Evolutionary conservation across 2,329 filamentous ascomycete species (phyloP).

Genomic region (Tolypocladium amazonense): DNA sequence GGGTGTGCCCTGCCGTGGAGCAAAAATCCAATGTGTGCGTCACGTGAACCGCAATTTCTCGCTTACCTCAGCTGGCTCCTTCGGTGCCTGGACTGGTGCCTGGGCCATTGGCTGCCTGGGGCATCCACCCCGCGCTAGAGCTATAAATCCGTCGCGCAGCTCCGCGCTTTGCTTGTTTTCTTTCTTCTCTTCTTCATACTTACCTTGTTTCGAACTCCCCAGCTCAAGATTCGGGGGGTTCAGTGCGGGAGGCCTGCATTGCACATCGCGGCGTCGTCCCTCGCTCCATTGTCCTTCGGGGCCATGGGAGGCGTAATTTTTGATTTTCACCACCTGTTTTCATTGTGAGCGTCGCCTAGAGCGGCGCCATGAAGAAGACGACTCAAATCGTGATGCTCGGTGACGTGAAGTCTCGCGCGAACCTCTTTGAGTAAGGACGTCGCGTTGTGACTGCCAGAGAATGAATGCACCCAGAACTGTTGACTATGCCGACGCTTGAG

Average conservation of each 20-base stretch:
- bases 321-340: conserved; percentile 33
- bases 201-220: conserved; percentile 36
- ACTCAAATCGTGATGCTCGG: too few species aligned
- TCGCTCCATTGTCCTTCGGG: conserved; percentile 42
- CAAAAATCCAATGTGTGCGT: conserved; percentile 9
- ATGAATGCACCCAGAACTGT: too few species aligned
- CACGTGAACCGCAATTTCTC: conserved; percentile 14
- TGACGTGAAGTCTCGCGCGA: too few species aligned
- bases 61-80: background rate
- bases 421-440: too few species aligned
- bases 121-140: conserved; percentile 7
- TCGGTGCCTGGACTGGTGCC: background rate
- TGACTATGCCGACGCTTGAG: too few species aligned
- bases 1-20: conserved; percentile 13
- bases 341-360: conserved; percentile 29
- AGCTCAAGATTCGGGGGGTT: conserved; percentile 33
- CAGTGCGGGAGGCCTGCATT: conserved; percentile 42
- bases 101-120: conserved; percentile 10
- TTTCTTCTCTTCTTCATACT: conserved; percentile 38
- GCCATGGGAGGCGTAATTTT: conserved; percentile 45
- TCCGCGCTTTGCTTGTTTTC: conserved; percentile 10
- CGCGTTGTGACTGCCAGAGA: too few species aligned
- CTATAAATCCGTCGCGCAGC: conserved; percentile 20
- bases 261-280: conserved; percentile 41
- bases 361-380: conserved; percentile 33